These are phyloP conservation scores for Rhodamnia rubescens DNA, from an alignment of 345 rosid genomes.

Conservation along the genomic window DNA sequence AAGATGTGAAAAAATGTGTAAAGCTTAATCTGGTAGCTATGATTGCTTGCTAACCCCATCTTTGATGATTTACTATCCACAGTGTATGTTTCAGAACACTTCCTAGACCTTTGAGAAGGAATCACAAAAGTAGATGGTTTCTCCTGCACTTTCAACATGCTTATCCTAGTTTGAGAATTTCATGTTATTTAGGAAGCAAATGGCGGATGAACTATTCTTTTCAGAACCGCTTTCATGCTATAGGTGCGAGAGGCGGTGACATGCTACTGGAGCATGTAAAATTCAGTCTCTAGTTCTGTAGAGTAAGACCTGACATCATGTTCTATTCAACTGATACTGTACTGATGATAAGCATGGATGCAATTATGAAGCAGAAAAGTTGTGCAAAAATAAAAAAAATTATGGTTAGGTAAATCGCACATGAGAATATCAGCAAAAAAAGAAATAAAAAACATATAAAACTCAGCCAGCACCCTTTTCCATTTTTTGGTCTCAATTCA, in stretches of 20 bases:
- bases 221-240: not conserved
- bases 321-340: not conserved
- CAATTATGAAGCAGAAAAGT: not conserved
- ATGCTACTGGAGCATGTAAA: not conserved
- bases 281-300: not conserved
- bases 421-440: not conserved
- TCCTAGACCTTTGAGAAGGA: not conserved
- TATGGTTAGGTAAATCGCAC: not conserved
- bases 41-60: not conserved
- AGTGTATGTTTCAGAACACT: not conserved
- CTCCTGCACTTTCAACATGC: not conserved
- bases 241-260: not conserved
- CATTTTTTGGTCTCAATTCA: not conserved
- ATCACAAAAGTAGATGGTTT: not conserved
- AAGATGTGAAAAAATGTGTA: not conserved
- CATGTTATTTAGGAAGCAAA: not conserved
- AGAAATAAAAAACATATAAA: not conserved
- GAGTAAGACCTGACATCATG: not conserved
- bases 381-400: not conserved
- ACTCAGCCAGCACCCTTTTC: not conserved
- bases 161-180: not conserved
- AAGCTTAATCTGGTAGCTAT: not conserved
- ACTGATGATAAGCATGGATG: not conserved
- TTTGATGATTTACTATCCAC: not conserved
- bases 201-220: not conserved